Percentiles rank a stretch among this genome's conserved stretches.
Evolutionary conservation across 805 yeast species (phyloP).

Genomic region (Brettanomyces bruxellensis): DNA sequence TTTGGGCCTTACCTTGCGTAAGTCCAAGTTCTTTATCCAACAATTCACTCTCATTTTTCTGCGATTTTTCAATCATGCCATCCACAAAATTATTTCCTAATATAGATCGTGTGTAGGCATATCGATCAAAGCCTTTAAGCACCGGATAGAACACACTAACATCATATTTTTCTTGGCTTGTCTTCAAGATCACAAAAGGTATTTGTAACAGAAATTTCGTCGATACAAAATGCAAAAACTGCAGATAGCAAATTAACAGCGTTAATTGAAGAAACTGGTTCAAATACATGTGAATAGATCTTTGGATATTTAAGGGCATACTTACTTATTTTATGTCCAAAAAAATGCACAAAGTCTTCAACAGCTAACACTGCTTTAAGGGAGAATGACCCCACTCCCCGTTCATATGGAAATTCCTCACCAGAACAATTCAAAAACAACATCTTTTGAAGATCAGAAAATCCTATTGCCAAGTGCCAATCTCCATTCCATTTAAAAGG

Average conservation of each 20-base stretch:
- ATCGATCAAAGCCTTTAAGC: constrained; percentile 19
- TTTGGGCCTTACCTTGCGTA: constrained; percentile 7
- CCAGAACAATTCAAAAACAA: constrained; percentile 21
- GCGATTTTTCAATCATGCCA: constrained; percentile 11
- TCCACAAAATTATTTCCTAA: constrained; percentile 16
- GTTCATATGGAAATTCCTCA: background rate
- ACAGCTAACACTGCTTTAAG: constrained; percentile 16
- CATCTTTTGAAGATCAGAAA: constrained; percentile 15
- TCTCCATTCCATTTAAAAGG: constrained; percentile 23
- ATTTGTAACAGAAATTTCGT: constrained; percentile 9
- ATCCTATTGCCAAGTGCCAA: constrained; percentile 27
- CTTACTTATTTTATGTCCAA: constrained; percentile 21
- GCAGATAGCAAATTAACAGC: constrained; percentile 22
- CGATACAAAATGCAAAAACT: constrained; percentile 21
- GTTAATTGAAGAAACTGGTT: constrained; percentile 17
- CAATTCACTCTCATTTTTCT: background rate
- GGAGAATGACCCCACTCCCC: constrained; percentile 12
- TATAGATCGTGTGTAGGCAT: constrained; percentile 13
- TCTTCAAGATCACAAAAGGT: constrained; percentile 16
- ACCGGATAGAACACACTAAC: constrained; percentile 19
- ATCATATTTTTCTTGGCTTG: constrained; percentile 18
- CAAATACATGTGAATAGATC: constrained; percentile 13
- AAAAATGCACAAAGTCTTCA: constrained; percentile 19
- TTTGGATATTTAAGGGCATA: constrained; percentile 20
- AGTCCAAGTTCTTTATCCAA: background rate